Conservation (phyloP, 805 yeast genomes). For the Myxozyma vanderwaltii region DNA sequence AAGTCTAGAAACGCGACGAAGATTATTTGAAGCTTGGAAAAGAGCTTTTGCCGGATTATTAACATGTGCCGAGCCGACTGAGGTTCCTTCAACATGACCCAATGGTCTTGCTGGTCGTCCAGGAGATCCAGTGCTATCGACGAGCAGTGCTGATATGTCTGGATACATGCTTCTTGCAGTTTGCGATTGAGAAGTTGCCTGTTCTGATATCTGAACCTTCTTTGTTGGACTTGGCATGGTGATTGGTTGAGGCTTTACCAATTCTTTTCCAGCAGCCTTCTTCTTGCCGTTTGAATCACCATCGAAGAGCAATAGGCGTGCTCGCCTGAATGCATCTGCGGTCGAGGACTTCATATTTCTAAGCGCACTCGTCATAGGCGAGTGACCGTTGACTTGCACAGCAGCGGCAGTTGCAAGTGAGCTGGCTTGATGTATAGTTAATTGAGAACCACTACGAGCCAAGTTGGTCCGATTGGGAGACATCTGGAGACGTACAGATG, state of each 20-base stretch:
- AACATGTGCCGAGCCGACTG: background rate
- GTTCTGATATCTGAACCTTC: background rate
- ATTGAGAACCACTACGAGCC: slow-evolving; percentile 11
- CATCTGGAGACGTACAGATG: background rate
- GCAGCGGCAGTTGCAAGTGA: slow-evolving; percentile 15
- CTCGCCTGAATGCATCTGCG: slow-evolving; percentile 30
- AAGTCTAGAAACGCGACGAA: background rate
- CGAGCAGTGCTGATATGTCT: slow-evolving; percentile 12
- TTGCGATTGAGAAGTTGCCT: background rate
- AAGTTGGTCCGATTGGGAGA: background rate
- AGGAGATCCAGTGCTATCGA: slow-evolving; percentile 12
- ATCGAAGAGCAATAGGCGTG: slow-evolving; percentile 26
- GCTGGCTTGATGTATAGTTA: slow-evolving; percentile 8
- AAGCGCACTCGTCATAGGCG: slow-evolving; percentile 23
- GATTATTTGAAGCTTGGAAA: slow-evolving; percentile 8
- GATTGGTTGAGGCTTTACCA: background rate
- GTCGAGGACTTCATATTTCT: slow-evolving; percentile 29
- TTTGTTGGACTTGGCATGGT: background rate
- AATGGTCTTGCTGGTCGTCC: background rate
- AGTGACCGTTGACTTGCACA: slow-evolving; percentile 13
- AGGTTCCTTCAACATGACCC: background rate
- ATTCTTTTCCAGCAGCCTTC: background rate
- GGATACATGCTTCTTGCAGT: slow-evolving; percentile 19
- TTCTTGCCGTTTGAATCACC: background rate
- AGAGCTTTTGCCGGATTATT: slow-evolving; percentile 25